Base-by-base conservation (phyloP, 1,139 yeast genomes). In the Saccharomyces pastorianus region DNA sequence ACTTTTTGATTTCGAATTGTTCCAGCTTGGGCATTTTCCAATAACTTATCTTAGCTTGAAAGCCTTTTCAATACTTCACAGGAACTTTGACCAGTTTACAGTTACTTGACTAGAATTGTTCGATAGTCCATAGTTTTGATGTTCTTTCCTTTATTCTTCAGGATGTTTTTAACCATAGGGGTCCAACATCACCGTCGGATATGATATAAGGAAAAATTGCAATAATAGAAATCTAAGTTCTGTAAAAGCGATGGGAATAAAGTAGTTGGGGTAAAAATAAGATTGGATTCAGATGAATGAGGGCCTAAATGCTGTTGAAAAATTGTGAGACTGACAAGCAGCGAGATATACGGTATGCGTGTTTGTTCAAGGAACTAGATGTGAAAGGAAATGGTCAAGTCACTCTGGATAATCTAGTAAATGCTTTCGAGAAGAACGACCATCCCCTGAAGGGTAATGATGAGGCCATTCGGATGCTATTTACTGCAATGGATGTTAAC, bases 1-100 rank as follows among this genome's bases (percentile, higher is more conserved):
- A 93, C 73, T 91, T 90, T 68, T 88, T 87, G 64, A 91, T 89
- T 71, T 91, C 98, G 85, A 95, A 88, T 64, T 90, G 95, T 71
- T 89, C 96, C 59, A 90, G 75, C 61, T 87, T 84, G 46, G 77
- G 76, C 72, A 69, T 69, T n/a, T 47, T 50, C 9, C 25, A 7
- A 31, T 1, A 2, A 8, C 8, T 38, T 38, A 4, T 5, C 23
- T 38, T 17, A 2, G 11, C 23, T 11, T 20, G 23, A 20, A 20
- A 11, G 26, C 23, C 23, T 42, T 26, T 34, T 8, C 17, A 28
- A 34, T 32, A 46, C 32, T 8, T 3, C 23, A 20, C 7, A 29
- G n/a, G 11, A 25, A 20, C 25, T 32, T 13, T 13, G 38, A n/a
- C 13, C n/a, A 46, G 14, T 1, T 25, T 11, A 28, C 32, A 23